A percentile compares a stretch with the other conserved stretches of the same genome.
Evolutionary conservation across 768 basidiomycete genomes (phyloP).

Genomic region (Phaeotremella fagi): DNA sequence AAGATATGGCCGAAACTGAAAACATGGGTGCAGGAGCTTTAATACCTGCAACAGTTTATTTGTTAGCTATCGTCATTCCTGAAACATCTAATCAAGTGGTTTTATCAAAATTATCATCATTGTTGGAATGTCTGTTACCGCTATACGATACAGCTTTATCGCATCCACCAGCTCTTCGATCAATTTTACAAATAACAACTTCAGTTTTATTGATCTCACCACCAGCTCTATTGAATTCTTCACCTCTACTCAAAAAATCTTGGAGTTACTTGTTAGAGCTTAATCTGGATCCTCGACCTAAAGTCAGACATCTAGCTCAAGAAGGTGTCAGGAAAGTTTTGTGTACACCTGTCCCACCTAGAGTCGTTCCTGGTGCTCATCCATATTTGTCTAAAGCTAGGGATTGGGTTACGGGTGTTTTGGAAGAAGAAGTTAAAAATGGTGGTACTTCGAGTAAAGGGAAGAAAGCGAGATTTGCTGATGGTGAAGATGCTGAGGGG

Average conservation of each 20-base stretch:
- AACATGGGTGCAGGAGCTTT: constrained; percentile 62
- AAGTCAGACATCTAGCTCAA: constrained; percentile 85
- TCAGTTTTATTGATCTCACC: constrained; percentile 67
- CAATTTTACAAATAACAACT: constrained; percentile 73
- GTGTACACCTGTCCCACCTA: constrained; percentile 68
- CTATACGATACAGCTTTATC: constrained; percentile 76
- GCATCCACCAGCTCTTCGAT: constrained; percentile 59
- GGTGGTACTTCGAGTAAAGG: constrained; percentile 58
- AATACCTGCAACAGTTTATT: constrained; percentile 77
- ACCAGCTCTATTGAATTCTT: constrained; percentile 61
- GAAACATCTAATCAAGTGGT: constrained; percentile 77
- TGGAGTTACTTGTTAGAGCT: constrained; percentile 81
- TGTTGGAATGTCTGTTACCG: constrained; percentile 70
- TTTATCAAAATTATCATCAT: constrained; percentile 64
- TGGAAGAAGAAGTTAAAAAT: constrained; percentile 60
- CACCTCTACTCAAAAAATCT: constrained; percentile 61
- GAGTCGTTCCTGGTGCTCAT: constrained; percentile 58
- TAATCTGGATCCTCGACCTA: constrained; percentile 80
- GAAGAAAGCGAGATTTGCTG: constrained; percentile 54
- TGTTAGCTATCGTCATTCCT: constrained; percentile 70
- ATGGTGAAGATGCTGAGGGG: constrained; percentile 60
- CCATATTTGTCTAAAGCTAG: constrained; percentile 79
- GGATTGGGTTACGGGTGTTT: constrained; percentile 67
- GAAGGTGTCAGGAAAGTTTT: constrained; percentile 78
- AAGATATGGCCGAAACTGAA: constrained; percentile 44